Evolutionary conservation across 75 land plant genomes (phyloP).

Genomic region (Larix kaempferi): DNA sequence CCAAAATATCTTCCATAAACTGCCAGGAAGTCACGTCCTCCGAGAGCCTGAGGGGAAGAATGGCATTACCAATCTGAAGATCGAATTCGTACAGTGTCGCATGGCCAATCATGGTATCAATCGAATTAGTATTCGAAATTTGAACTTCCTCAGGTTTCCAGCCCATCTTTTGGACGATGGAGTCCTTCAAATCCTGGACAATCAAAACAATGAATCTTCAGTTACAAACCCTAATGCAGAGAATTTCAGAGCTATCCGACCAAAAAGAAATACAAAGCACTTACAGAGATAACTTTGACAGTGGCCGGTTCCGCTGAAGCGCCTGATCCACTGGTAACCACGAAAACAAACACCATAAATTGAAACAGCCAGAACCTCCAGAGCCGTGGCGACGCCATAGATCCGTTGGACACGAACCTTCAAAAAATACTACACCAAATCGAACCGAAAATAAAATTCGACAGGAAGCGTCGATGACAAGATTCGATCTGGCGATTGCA

Average conservation of each 20-base stretch:
- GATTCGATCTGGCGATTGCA: too few relatives aligned
- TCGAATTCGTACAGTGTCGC: conserved; percentile 91
- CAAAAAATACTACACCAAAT: too few relatives aligned
- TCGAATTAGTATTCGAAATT: conserved; percentile 53
- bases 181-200: conserved; percentile 74
- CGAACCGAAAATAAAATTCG: too few relatives aligned
- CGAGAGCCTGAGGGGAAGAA: conserved; percentile 70
- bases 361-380: neutral
- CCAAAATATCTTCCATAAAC: conserved; percentile 45
- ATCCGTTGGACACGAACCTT: neutral
- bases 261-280: conserved; percentile 5
- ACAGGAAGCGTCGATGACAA: too few relatives aligned
- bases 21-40: conserved; percentile 88
- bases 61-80: conserved; percentile 61
- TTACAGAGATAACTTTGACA: conserved; percentile 53
- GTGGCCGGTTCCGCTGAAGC: conserved; percentile 16
- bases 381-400: neutral
- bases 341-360: neutral
- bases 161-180: conserved; percentile 61
- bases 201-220: neutral
- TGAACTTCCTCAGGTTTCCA: conserved; percentile 58
- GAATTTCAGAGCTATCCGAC: neutral
- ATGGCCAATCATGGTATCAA: conserved; percentile 77
- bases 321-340: conserved; percentile 13
- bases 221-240: neutral